Evolutionary conservation across 345 rosid species (phyloP).

Genomic region (Linum usitatissimum): DNA sequence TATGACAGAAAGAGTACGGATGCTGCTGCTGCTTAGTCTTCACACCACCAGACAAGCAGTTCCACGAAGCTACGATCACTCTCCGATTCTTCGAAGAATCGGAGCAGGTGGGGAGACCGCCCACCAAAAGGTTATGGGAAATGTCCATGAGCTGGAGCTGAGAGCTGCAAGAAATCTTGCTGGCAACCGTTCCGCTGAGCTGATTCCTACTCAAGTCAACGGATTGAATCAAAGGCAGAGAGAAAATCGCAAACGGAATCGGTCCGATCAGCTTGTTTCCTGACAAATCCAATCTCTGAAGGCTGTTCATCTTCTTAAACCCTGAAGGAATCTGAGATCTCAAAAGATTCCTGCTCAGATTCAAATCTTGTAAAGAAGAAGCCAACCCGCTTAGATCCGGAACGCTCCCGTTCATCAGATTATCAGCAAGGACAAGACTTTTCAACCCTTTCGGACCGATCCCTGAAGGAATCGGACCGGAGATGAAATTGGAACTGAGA

Average conservation of each 20-base stretch:
- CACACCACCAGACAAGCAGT: constrained; percentile 47
- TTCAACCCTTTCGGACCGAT: constrained; percentile 39
- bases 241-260: constrained; percentile 48
- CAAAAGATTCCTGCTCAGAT: constrained; percentile 44
- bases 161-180: constrained; percentile 33
- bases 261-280: constrained; percentile 43
- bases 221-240: constrained; percentile 44
- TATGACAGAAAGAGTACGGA: constrained; percentile 55
- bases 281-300: constrained; percentile 54
- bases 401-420: constrained; percentile 50
- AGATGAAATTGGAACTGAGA: constrained; percentile 64
- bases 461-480: constrained; percentile 44
- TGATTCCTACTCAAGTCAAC: constrained; percentile 44
- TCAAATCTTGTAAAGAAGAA: constrained; percentile 35
- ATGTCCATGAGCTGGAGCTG: constrained; percentile 48
- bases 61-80: constrained; percentile 50
- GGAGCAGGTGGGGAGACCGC: constrained; percentile 54
- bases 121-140: constrained; percentile 61
- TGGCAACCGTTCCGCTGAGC: constrained; percentile 45
- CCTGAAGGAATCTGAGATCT: constrained; percentile 52
- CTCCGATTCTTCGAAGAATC: constrained; percentile 40
- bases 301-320: constrained; percentile 31
- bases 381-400: constrained; percentile 43
- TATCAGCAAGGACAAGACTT: constrained; percentile 50
- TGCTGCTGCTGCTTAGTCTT: constrained; percentile 58